phyloP scores from a whole-genome alignment of 345 rosid species.

The Pugionium cornutum region DNA sequence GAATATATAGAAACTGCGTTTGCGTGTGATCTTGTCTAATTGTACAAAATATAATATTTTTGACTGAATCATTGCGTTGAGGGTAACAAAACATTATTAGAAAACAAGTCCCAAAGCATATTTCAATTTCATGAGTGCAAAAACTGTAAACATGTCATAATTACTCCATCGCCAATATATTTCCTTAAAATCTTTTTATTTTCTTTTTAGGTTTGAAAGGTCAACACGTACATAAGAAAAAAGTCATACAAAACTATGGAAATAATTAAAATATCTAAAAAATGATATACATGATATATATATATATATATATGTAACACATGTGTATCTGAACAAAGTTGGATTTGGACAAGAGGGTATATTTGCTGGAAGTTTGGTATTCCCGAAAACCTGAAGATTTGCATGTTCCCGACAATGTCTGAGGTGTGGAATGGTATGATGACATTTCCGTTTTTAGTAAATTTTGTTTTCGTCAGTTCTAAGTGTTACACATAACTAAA shows the following conservation, averaged over 20 bases:
- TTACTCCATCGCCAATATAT: constrained; percentile 5
- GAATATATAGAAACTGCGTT: constrained; percentile 11
- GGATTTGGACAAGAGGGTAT: constrained; percentile 21
- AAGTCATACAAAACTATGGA: constrained; percentile 9
- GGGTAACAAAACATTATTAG: constrained; percentile 51
- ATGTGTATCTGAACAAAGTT: no score
- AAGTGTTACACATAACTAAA: constrained; percentile 53
- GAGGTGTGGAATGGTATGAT: constrained; percentile 69
- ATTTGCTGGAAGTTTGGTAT: constrained; percentile 39
- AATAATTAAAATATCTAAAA: not conserved
- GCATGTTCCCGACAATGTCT: constrained; percentile 86
- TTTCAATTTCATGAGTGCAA: constrained; percentile 39
- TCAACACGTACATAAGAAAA: constrained; percentile 13
- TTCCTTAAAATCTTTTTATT: not conserved
- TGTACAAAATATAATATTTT: constrained; percentile 16
- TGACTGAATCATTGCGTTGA: constrained; percentile 48
- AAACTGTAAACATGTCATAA: constrained; percentile 41
- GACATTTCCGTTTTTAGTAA: constrained; percentile 61
- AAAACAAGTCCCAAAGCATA: constrained; percentile 61
- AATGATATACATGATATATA: not conserved
- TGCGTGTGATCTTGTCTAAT: constrained; percentile 38
- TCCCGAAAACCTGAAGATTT: constrained; percentile 66
- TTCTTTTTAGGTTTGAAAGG: constrained; percentile 9
- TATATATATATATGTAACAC: not conserved
- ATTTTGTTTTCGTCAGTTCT: constrained; percentile 52